Evolutionary conservation across 495 filamentous ascomycete genomes (phyloP), one percentile per base, ranked within the genome.

Genomic region (Melanomma pulvis-pyrius): DNA sequence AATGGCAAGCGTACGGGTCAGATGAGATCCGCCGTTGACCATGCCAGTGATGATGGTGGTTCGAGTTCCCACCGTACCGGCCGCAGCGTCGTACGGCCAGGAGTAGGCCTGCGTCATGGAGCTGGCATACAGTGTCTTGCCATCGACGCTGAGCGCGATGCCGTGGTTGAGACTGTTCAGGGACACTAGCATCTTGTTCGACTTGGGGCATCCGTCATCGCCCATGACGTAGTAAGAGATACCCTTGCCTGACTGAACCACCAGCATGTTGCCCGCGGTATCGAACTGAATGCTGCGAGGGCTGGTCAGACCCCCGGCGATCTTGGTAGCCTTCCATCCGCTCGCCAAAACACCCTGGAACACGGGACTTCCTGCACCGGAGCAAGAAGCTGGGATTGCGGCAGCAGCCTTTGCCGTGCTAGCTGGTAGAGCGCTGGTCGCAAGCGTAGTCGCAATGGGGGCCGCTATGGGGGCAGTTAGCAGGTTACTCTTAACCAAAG

Each of bases 91-190:
- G 44, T 72, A 72, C 2, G 65, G 59, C 58, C 59, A 72, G 13
- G 60, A 65, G 29, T 61, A 69, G 1, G 28, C 69, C 24, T 63
- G 58, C 2, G 64, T 67, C 61, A 66, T 65, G 30, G 65, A 65
- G 48, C 44, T 59, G 19, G 69, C 69, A 66, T 72, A 72, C 21
- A 72, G 55, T 0, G 65, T 69, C 50, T 68, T 69, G 1, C 69
- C 69, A 34, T 72, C 69, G 15, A 39, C 29, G 25, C 54, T 61
- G n/a, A 72, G 21, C 1, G 65, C 65, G 39, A 72, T 69, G 24
- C 69, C 69, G 59, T 72, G 69, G 61, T 72, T 72, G 29, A 72
- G 65, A 28, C 59, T 66, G 51, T 66, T 70, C 24, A 63, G 39
- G 9, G 68, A 61, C 22, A 70, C 48, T 8, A 70, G 57, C 51